These are phyloP conservation scores for Ustilago lituana DNA, from an alignment of 1,284 basidiomycete species.

Conservation along the genomic window DNA sequence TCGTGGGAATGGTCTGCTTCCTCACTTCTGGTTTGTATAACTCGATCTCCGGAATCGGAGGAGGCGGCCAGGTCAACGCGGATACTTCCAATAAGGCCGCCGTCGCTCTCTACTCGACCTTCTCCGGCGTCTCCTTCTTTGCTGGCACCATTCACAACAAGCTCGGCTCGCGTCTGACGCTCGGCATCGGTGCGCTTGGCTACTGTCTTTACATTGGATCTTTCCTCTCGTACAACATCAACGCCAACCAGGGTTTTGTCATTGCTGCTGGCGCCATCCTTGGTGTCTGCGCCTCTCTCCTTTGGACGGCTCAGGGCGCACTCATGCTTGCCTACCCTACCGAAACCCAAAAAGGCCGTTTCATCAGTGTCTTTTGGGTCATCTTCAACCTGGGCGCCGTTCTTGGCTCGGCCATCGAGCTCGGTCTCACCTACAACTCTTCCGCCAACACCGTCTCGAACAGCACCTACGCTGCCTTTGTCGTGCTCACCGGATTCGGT, in stretches of 20 bases:
- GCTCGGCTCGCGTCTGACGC: slow-evolving; percentile 77
- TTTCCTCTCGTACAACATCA: slow-evolving; percentile 71
- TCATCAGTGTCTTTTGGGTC: slow-evolving; percentile 78
- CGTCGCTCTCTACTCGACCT: slow-evolving; percentile 60
- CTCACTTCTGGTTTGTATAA: slow-evolving; percentile 72
- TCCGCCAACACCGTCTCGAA: slow-evolving; percentile 45
- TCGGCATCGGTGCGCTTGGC: slow-evolving; percentile 75
- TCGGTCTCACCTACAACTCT: slow-evolving; percentile 66
- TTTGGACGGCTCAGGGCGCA: slow-evolving; percentile 76
- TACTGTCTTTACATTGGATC: slow-evolving; percentile 76
- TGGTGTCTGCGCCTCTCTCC: slow-evolving; percentile 81
- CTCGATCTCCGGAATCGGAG: slow-evolving; percentile 71
- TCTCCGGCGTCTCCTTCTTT: slow-evolving; percentile 68
- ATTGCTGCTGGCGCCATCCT: slow-evolving; percentile 81
- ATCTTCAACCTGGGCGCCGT: slow-evolving; percentile 76
- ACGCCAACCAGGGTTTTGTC: slow-evolving; percentile 67
- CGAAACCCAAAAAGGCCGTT: slow-evolving; percentile 75
- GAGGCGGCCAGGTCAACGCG: slow-evolving; percentile 67
- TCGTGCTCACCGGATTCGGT: slow-evolving; percentile 54
- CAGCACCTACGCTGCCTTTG: slow-evolving; percentile 53
- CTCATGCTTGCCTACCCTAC: slow-evolving; percentile 84
- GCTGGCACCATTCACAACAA: slow-evolving; percentile 76
- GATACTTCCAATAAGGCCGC: slow-evolving; percentile 40
- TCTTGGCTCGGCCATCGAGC: slow-evolving; percentile 75
- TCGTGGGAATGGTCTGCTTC: slow-evolving; percentile 65